A percentile compares a stretch with the other conserved stretches of the same genome.
These are phyloP conservation scores for Cladosporium cucumerinum DNA, from an alignment of 2,329 filamentous ascomycete species.

Conservation along the genomic window DNA sequence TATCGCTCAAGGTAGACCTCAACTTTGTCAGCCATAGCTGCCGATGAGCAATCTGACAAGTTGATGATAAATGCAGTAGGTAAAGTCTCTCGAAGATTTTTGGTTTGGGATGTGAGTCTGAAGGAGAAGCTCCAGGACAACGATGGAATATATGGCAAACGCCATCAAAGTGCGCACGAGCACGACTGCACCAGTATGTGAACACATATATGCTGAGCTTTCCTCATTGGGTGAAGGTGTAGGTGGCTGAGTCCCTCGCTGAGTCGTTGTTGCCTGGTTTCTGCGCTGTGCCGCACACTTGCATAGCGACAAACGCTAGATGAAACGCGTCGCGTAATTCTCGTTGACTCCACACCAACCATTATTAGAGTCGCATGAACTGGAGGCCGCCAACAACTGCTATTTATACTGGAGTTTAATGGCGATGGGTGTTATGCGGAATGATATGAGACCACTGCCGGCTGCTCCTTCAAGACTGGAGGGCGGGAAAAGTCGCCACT, in stretches of 20 bases:
- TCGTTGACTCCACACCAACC: background rate
- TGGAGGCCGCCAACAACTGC: background rate
- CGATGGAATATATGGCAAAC: background rate
- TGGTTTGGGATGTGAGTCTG: background rate
- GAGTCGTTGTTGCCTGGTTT: background rate
- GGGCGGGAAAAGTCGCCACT: background rate
- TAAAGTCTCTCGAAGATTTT: background rate
- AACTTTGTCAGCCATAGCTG: background rate
- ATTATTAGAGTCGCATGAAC: background rate
- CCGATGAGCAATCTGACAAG: background rate
- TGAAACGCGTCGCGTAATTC: background rate
- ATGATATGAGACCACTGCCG: background rate
- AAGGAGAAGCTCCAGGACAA: background rate
- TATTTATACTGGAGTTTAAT: background rate
- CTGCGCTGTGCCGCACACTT: background rate
- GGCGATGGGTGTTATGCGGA: background rate
- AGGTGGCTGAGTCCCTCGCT: background rate
- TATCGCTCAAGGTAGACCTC: background rate
- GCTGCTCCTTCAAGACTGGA: background rate
- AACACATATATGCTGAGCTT: background rate
- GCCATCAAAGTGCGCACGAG: background rate
- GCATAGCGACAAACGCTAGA: background rate
- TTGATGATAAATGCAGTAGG: background rate
- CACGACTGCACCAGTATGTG: background rate
- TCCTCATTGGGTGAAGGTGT: background rate